Evolutionary conservation across 345 rosid species (phyloP).

Genomic region (Draba incana): DNA sequence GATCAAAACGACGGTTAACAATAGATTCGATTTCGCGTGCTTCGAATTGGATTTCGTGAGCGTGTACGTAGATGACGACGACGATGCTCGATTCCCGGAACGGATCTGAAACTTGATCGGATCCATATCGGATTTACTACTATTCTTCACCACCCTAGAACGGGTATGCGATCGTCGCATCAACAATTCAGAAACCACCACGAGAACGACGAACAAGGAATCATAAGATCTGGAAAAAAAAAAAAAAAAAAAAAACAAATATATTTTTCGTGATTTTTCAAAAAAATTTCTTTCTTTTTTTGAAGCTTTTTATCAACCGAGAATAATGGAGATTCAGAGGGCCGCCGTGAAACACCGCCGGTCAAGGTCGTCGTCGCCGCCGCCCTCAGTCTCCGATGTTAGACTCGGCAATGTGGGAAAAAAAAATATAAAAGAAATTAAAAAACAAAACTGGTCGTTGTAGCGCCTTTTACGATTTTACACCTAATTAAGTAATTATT

Average conservation of each 20-base stretch:
- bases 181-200: slow-evolving; percentile 48
- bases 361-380: slow-evolving; percentile 34
- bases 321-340: slow-evolving; percentile 40
- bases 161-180: slow-evolving; percentile 88
- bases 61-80: slow-evolving; percentile 44
- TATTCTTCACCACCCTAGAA: slow-evolving; percentile 48
- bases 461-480: slow-evolving; percentile 42
- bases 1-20: slow-evolving; percentile 37
- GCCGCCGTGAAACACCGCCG: slow-evolving; percentile 38
- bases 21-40: slow-evolving; percentile 45
- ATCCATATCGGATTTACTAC: slow-evolving; percentile 54
- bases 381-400: slow-evolving; percentile 43
- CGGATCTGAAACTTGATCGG: slow-evolving; percentile 65
- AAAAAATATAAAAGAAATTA: not conserved
- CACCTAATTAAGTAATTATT: slow-evolving; percentile 17
- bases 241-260: not conserved
- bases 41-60: slow-evolving; percentile 33
- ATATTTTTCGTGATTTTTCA: not conserved
- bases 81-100: slow-evolving; percentile 46
- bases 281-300: not conserved
- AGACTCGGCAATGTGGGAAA: slow-evolving; percentile 23
- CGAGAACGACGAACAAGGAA: slow-evolving; percentile 24
- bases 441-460: slow-evolving; percentile 41
- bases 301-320: slow-evolving; percentile 30
- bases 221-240: slow-evolving; percentile 31